Evolutionary conservation across 257 asterid species (phyloP), one percentile per base, ranked within the genome.

Genomic region (Penstemon newberryi): DNA sequence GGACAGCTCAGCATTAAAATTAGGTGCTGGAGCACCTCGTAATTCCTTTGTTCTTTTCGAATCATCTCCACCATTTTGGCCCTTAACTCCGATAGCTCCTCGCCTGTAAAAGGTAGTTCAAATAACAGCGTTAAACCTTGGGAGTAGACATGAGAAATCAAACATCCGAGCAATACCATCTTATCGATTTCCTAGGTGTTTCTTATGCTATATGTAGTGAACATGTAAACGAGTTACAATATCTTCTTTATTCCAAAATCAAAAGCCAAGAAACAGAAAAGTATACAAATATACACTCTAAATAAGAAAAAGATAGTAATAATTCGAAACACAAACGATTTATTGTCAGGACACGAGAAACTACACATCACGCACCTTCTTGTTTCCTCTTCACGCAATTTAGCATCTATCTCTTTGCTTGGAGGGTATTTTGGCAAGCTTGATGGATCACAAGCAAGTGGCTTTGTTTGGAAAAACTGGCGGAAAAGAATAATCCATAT

Each of bases 391-490:
- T 92, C 96, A 46, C 98, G 84, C 79, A 84, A 61, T 77, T 92
- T 92, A n/a, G 95, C 98, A 82, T 92, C 98, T 11, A 92, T 87
- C 82, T 92, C 98, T 84, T 92, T 92, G 89, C 92, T 92, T 56
- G 98, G 98, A 60, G 95, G 98, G 80, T 92, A 89, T 75, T 79
- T 83, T 18, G 96, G 96, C 76, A 92, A 83, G 78, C 84, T 79
- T 67, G 89, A 87, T 25, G 98, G 98, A 77, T 85, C 89, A 59
- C 98, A 87, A 42, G 98, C 85, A 65, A 81, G 64, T 52, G 96
- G 98, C 69, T 77, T 63, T 60, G 89, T 82, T 60, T 64, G 79
- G 82, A 92, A 92, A 83, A 86, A 92, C 96, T 92, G 86, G 63
- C 8, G 15, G 18, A 54, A 44, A 61, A 67, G 39, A 44, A 63